These are phyloP conservation scores for Pythium rhizo-oryzae DNA, from an alignment of 352 stramenopile genomes.

Conservation along the genomic window DNA sequence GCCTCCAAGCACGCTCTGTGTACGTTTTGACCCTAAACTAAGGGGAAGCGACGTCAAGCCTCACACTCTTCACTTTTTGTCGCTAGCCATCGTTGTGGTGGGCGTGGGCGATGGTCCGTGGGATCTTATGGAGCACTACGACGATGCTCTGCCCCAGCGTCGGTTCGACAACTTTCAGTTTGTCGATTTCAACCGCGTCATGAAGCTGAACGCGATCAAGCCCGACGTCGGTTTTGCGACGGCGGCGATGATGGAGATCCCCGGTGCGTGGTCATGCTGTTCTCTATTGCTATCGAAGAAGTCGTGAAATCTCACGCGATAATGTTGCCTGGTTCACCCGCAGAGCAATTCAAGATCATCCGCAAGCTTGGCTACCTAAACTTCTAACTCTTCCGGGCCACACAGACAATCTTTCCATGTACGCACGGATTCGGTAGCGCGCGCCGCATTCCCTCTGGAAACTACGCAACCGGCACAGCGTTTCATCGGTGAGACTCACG, in stretches of 20 bases:
- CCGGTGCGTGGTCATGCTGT: slow-evolving; percentile 26
- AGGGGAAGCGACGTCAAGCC: neutral
- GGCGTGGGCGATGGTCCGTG: slow-evolving; percentile 79
- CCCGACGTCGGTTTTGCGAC: slow-evolving; percentile 71
- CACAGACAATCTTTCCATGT: neutral
- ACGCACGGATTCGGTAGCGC: no score
- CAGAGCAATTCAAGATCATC: slow-evolving; percentile 61
- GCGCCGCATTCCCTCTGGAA: no score
- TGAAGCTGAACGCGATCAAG: slow-evolving; percentile 49
- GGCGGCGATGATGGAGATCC: slow-evolving; percentile 68
- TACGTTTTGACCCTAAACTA: slow-evolving; percentile 30
- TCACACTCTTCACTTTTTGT: neutral
- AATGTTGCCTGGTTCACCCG: neutral
- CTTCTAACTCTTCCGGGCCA: neutral
- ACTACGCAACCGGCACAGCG: no score
- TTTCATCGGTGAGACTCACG: no score
- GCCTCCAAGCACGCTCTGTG: slow-evolving; percentile 73
- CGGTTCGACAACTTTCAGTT: slow-evolving; percentile 86
- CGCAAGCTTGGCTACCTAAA: slow-evolving; percentile 42
- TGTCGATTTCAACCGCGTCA: slow-evolving; percentile 61
- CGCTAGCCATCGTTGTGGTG: slow-evolving; percentile 70
- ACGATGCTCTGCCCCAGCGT: slow-evolving; percentile 52
- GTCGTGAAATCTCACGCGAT: neutral
- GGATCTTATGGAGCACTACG: slow-evolving; percentile 72
- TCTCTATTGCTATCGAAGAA: neutral